Conservation (phyloP, 768 basidiomycete genomes). For the Xerocomus spinulosus region DNA sequence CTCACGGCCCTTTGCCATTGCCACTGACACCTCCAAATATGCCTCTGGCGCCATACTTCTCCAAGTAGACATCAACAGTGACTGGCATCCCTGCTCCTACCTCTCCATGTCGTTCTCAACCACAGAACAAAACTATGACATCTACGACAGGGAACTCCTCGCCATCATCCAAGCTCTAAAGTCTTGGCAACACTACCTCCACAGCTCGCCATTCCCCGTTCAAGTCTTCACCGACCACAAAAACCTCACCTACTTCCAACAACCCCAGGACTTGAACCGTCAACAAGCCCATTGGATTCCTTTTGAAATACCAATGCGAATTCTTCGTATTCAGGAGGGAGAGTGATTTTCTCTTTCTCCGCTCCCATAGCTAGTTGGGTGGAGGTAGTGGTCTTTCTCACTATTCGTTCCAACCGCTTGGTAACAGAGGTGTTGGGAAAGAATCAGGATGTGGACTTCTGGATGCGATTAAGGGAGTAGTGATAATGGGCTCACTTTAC, state of each 20-base stretch:
- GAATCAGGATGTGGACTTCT: no score
- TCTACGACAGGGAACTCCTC: conserved; percentile 32
- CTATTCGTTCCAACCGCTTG: no score
- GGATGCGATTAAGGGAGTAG: no score
- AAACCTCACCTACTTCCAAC: conserved; percentile 1
- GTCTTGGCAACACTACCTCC: not conserved
- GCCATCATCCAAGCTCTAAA: not conserved
- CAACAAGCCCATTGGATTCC: not conserved
- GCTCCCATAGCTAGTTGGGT: no score
- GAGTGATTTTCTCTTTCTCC: no score
- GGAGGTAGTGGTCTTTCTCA: no score
- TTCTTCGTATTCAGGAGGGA: no score
- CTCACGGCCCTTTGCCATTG: not conserved
- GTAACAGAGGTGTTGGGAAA: no score
- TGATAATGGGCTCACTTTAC: no score
- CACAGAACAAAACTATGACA: conserved; percentile 44
- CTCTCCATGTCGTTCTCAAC: not conserved
- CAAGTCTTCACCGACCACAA: conserved; percentile 33
- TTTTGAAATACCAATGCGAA: no score
- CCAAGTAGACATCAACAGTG: not conserved
- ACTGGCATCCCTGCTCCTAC: not conserved
- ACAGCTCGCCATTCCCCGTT: conserved; percentile 21
- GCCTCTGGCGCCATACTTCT: not conserved
- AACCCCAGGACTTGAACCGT: not conserved
- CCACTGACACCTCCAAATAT: not conserved